These are phyloP conservation scores for Emmonsiellopsis sp. DNA, from an alignment of 2,329 filamentous ascomycete genomes.

Conservation along the genomic window DNA sequence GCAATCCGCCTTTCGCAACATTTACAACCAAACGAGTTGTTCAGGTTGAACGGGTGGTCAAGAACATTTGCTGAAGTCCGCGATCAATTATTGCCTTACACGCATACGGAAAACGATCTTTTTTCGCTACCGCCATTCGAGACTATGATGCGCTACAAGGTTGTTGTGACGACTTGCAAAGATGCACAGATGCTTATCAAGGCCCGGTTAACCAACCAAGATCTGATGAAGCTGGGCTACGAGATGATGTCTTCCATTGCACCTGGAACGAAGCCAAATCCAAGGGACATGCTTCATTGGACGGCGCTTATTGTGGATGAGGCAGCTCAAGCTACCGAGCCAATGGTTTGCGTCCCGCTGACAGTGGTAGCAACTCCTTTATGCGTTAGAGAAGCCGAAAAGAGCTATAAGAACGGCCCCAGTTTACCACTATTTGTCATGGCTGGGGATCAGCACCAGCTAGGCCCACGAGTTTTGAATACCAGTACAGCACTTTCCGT, in stretches of 20 bases:
- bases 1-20: constrained; percentile 29
- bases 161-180: constrained; percentile 35
- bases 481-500: constrained; percentile 22
- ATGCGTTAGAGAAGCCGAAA: constrained; percentile 7
- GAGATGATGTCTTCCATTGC: constrained; percentile 24
- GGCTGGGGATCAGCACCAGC: constrained; percentile 38
- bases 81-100: constrained; percentile 27
- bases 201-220: constrained; percentile 34
- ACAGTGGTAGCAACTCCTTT: constrained; percentile 30
- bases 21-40: constrained; percentile 26
- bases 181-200: constrained; percentile 34
- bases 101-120: constrained; percentile 29
- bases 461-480: constrained; percentile 32
- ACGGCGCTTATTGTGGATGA: constrained; percentile 37
- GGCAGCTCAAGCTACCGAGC: constrained; percentile 37
- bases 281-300: constrained; percentile 28
- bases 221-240: constrained; percentile 29
- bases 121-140: constrained; percentile 32
- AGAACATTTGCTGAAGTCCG: constrained; percentile 35
- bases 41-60: constrained; percentile 33
- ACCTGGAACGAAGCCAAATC: constrained; percentile 7
- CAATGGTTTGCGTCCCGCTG: constrained; percentile 32
- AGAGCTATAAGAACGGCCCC: neutral
- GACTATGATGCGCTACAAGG: constrained; percentile 29
- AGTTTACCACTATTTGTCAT: constrained; percentile 32